Evolutionary conservation across 768 basidiomycete species (phyloP).

Genomic region (Nidularia pulvinata): DNA sequence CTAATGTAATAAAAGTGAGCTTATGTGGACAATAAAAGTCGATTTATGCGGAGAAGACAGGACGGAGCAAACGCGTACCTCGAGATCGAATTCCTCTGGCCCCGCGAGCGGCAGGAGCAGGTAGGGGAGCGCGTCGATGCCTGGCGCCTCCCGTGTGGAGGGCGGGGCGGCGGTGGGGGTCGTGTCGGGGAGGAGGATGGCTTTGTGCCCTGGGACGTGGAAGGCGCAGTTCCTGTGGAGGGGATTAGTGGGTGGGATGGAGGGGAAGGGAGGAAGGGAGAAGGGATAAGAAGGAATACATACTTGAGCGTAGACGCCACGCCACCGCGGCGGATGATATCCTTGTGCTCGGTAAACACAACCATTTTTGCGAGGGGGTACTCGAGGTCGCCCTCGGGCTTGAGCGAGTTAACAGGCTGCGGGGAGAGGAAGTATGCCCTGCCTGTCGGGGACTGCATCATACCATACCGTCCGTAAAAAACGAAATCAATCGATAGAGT

Average conservation of each 20-base stretch:
- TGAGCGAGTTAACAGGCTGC: constrained; percentile 46
- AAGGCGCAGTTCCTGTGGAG: constrained; percentile 76
- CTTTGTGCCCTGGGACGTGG: constrained; percentile 64
- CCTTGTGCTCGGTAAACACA: constrained; percentile 87
- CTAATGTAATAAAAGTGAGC: constrained; percentile 28
- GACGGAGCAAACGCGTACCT: constrained; percentile 42
- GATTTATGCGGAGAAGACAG: not conserved
- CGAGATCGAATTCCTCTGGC: constrained; percentile 93
- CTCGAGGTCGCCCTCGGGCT: constrained; percentile 48
- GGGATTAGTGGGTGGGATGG: constrained; percentile 5
- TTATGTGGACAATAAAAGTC: not conserved
- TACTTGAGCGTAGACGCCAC: constrained; percentile 89
- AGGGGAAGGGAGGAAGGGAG: not conserved
- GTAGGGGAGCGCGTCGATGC: constrained; percentile 83
- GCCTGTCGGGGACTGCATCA: constrained; percentile 65
- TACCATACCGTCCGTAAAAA: not conserved
- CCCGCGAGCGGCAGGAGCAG: constrained; percentile 91
- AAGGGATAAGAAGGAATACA: constrained; percentile 10
- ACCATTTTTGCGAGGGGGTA: constrained; percentile 85
- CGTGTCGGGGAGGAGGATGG: constrained; percentile 68
- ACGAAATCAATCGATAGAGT: too few species aligned
- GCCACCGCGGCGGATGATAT: constrained; percentile 85
- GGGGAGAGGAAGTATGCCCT: constrained; percentile 82
- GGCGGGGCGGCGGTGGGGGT: constrained; percentile 55
- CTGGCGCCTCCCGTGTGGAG: constrained; percentile 58